Evolutionary conservation across 768 basidiomycete genomes (phyloP), one percentile per base, ranked within the genome.

Genomic region (Lentinula boryana): DNA sequence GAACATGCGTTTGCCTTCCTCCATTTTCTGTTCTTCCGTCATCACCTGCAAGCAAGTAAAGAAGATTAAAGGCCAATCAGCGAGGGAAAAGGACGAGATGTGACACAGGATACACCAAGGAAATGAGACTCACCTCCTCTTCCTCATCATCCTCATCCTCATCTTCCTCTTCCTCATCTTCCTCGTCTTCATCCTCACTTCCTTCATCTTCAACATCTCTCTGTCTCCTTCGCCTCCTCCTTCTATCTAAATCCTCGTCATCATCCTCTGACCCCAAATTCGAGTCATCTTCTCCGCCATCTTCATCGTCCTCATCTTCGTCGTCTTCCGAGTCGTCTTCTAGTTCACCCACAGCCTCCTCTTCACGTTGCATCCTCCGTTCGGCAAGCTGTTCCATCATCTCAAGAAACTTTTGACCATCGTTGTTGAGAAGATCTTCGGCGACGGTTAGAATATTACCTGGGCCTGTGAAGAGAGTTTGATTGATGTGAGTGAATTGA

Each of bases 301-400:
- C 87, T 0, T 83, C 84, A 0, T 84, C 85, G 0, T 76, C 85
- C 1, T 79, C 85, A 1, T 85, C 86, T 0, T 82, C 83, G 16
- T 78, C 81, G 35, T 77, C 81, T 2, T 78, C 77, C 49, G 76
- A 71, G 46, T 80, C 77, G 27, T 80, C 78, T 9, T 60, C 48
- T 1, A 70, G 64, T 31, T 64, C 66, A 35, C 61, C 65, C 4
- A 65, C 68, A 2, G 69, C 69, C 56, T 68, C 69, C 60, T 70
- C 69, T 51, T 70, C 69, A n/a, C 95, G 84, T 66, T 91, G 88
- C 84, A 96, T 93, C 49, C 96, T 84, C 54, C 93, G 84, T 69
- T 97, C 94, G 0, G 96, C 95, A 18, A 99, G 83, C 74, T 96
- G 94, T 72, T 98, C 97, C 97, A 99, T 99, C 97, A 99, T 99